These are phyloP conservation scores for Ophiocordyceps camponoti-floridani DNA, from an alignment of 2,329 filamentous ascomycete genomes.

Conservation along the genomic window DNA sequence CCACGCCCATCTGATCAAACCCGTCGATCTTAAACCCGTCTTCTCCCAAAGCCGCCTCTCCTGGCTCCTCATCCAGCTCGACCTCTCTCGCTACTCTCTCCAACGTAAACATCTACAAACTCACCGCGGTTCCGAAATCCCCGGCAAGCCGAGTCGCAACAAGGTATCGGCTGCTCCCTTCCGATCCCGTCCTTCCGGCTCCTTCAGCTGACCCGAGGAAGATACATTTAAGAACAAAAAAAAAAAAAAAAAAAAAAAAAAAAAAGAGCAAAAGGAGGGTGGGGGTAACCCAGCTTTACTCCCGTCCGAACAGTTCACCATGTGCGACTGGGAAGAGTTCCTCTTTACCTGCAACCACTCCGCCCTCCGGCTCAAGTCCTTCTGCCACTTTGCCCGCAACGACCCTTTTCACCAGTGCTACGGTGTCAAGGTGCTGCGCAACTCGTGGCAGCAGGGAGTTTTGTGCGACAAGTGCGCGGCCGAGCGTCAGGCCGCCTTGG, in stretches of 20 bases:
- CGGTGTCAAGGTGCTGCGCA: constrained; percentile 45
- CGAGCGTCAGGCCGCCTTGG: neutral
- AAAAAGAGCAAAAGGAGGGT: too few relatives aligned
- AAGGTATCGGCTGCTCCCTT: too few relatives aligned
- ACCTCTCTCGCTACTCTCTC: too few relatives aligned
- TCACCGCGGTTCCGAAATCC: too few relatives aligned
- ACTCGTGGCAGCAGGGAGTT: constrained; percentile 37
- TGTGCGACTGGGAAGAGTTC: constrained; percentile 59
- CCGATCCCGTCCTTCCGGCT: too few relatives aligned
- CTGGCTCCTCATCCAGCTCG: neutral
- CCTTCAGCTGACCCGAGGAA: too few relatives aligned
- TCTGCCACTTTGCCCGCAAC: constrained; percentile 62
- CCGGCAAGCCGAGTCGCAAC: too few relatives aligned
- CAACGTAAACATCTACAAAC: too few relatives aligned
- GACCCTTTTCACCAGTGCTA: constrained; percentile 53
- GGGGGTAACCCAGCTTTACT: too few relatives aligned
- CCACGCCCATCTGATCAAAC: too few relatives aligned
- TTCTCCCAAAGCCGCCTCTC: neutral
- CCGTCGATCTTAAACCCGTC: neutral
- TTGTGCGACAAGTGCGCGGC: constrained; percentile 30
- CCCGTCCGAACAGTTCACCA: constrained; percentile 13
- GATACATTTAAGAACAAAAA: too few relatives aligned
- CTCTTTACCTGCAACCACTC: constrained; percentile 48
- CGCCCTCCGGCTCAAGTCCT: constrained; percentile 39
- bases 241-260: too few relatives aligned